Evolutionary conservation across 2,329 filamentous ascomycete species (phyloP).

Genomic region (Pestalotiopsis fici): DNA sequence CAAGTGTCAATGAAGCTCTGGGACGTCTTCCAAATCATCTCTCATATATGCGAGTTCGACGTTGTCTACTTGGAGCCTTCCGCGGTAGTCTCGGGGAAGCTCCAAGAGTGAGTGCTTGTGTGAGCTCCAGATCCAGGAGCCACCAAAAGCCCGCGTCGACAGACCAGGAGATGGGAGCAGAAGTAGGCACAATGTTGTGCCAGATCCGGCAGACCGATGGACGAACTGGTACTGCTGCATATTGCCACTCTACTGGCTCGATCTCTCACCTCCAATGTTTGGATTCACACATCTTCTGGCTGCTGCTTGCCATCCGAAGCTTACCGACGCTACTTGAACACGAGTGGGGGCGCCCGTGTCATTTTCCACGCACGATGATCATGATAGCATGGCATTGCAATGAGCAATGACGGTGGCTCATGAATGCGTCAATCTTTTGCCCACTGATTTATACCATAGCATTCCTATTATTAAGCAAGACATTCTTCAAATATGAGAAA

Average conservation of each 20-base stretch:
- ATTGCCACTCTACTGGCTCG: not conserved
- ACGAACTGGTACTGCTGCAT: not conserved
- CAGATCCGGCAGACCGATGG: not conserved
- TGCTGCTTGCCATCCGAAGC: not conserved
- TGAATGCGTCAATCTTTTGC: not conserved
- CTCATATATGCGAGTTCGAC: not conserved
- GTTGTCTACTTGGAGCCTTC: not conserved
- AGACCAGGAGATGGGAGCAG: not conserved
- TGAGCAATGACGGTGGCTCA: not conserved
- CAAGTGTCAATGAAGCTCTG: not conserved
- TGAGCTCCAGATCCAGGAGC: not conserved
- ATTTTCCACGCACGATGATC: not conserved
- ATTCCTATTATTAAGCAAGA: not conserved
- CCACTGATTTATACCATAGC: not conserved
- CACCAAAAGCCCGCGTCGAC: not conserved
- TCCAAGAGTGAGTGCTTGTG: not conserved
- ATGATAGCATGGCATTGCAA: not conserved
- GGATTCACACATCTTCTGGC: not conserved
- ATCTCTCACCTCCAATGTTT: not conserved
- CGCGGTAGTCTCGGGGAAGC: not conserved
- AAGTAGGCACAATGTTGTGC: not conserved
- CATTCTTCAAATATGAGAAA: no score
- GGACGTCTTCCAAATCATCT: not conserved
- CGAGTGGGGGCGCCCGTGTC: not conserved
- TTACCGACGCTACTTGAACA: constrained; percentile 3